These are phyloP conservation scores for Neurospora sp. DNA, from an alignment of 2,329 filamentous ascomycete species.

Conservation along the genomic window DNA sequence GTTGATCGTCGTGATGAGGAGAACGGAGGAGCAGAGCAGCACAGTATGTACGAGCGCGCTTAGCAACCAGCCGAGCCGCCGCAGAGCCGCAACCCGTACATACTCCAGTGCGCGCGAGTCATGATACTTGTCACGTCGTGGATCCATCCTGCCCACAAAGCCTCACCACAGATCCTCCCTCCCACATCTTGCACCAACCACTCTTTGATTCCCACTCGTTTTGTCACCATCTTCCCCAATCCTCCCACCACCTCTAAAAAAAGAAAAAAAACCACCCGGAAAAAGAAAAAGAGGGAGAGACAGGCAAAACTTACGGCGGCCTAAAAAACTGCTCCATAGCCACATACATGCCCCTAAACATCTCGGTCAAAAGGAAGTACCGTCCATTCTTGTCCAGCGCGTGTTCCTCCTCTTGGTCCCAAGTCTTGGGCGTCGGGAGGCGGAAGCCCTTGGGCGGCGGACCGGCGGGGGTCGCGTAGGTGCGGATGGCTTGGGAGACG, in stretches of 20 bases:
- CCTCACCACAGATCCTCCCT: too few relatives aligned
- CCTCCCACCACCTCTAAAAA: too few relatives aligned
- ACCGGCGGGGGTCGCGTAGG: constrained; percentile 61
- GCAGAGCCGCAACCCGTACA: background rate
- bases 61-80: background rate
- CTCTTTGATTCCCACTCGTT: background rate
- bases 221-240: background rate
- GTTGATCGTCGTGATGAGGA: too few relatives aligned
- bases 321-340: constrained; percentile 97
- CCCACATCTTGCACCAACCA: too few relatives aligned
- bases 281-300: background rate
- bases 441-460: constrained; percentile 76
- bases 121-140: background rate
- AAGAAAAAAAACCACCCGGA: too few relatives aligned
- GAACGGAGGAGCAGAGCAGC: background rate
- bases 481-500: constrained; percentile 17
- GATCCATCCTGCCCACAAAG: background rate
- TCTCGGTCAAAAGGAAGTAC: constrained; percentile 93
- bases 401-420: constrained; percentile 70
- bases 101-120: background rate
- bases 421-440: constrained; percentile 59
- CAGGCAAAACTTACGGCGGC: constrained; percentile 65
- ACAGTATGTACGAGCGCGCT: background rate
- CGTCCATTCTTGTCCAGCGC: constrained; percentile 77
- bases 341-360: constrained; percentile 96